Evolutionary conservation across 371 early-diverging fungal species (phyloP).

Genomic region (Nematocida sp.): DNA sequence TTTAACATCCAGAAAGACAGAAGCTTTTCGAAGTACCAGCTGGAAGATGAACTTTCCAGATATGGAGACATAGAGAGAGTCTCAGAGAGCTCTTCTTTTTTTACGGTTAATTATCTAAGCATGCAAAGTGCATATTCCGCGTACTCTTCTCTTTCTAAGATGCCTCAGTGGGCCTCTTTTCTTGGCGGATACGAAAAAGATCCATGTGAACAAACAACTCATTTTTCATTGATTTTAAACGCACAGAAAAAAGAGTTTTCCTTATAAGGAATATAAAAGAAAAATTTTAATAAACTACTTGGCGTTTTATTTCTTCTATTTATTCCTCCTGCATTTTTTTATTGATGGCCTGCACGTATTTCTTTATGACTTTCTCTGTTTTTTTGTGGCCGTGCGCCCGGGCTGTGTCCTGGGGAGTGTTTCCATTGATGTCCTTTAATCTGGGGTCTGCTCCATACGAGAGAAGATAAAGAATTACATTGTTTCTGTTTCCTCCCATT

Average conservation of each 20-base stretch:
- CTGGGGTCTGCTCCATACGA: slow-evolving; percentile 46
- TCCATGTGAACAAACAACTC: slow-evolving; percentile 7
- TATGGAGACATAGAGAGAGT: slow-evolving; percentile 41
- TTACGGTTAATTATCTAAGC: slow-evolving; percentile 1
- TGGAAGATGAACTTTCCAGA: slow-evolving; percentile 7
- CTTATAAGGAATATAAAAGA: neutral
- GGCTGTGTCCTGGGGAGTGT: slow-evolving; percentile 37
- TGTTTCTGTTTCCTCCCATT: slow-evolving; percentile 52
- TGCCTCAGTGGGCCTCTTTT: neutral
- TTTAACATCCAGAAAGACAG: neutral
- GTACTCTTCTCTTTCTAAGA: neutral
- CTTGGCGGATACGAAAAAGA: slow-evolving; percentile 31
- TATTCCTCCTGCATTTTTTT: slow-evolving; percentile 1
- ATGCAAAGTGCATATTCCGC: slow-evolving; percentile 26
- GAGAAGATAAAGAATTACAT: slow-evolving; percentile 47
- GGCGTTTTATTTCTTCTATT: too few relatives aligned
- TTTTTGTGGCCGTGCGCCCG: slow-evolving; percentile 51
- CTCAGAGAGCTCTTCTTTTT: neutral
- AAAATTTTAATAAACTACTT: neutral
- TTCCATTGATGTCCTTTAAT: slow-evolving; percentile 41
- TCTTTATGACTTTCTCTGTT: slow-evolving; percentile 45
- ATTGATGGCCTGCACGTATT: slow-evolving; percentile 39
- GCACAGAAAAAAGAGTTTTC: slow-evolving; percentile 35
- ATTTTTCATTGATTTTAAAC: slow-evolving; percentile 10
- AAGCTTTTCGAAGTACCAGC: neutral